phyloP scores from a whole-genome alignment of 139 green algal genomes.

The Chlamydomonas incerta region DNA sequence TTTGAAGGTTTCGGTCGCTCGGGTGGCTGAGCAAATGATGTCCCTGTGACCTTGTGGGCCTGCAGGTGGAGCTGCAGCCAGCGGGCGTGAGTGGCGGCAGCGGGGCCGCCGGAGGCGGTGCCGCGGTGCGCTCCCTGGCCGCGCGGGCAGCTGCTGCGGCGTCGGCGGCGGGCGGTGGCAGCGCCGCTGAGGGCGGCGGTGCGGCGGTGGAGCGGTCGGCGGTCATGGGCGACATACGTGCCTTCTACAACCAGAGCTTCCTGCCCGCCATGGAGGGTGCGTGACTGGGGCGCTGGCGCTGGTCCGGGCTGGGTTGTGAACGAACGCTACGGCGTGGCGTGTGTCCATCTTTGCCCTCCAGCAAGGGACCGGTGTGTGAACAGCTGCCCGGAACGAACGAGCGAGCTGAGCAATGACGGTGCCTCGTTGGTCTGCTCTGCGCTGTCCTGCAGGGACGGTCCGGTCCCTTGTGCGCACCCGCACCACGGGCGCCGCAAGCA shows the following conservation, averaged over 20 bases:
- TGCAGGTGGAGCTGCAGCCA: constrained; percentile 4
- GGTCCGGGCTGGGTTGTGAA: too few relatives aligned
- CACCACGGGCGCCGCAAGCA: too few relatives aligned
- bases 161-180: background rate
- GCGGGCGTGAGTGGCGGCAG: background rate
- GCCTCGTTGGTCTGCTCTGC: too few relatives aligned
- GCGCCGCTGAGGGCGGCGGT: background rate
- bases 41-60: too few relatives aligned
- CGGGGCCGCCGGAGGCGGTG: background rate
- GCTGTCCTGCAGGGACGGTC: too few relatives aligned
- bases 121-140: background rate
- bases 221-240: constrained; percentile 1
- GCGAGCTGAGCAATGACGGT: too few relatives aligned
- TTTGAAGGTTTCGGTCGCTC: too few relatives aligned
- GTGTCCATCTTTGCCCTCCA: background rate
- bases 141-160: background rate
- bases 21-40: too few relatives aligned
- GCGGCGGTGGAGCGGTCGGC: background rate
- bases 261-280: background rate
- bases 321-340: background rate
- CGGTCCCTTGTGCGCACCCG: too few relatives aligned
- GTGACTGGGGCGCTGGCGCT: background rate
- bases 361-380: too few relatives aligned
- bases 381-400: too few relatives aligned
- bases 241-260: constrained; percentile 24